phyloP scores from a whole-genome alignment of 345 rosid species.

The Euphorbia lathyris region DNA sequence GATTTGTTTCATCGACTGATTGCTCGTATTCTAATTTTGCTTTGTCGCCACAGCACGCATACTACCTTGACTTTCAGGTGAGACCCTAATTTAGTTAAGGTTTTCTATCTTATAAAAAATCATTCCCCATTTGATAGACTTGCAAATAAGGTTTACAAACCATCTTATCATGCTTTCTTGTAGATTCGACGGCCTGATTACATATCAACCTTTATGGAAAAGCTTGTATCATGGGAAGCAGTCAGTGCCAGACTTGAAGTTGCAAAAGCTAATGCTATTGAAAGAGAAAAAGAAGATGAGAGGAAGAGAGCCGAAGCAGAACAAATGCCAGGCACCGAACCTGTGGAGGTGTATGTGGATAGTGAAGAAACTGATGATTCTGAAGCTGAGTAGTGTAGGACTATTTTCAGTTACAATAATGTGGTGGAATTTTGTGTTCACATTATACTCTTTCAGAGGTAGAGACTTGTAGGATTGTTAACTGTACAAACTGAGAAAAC shows the following conservation, averaged over 20 bases:
- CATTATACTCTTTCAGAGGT: background rate
- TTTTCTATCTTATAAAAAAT: background rate
- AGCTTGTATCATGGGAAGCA: slow-evolving; percentile 91
- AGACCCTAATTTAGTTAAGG: slow-evolving; percentile 1
- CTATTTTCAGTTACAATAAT: background rate
- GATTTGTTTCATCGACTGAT: background rate
- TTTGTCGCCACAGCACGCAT: slow-evolving; percentile 69
- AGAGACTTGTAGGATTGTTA: background rate
- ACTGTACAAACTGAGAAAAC: background rate
- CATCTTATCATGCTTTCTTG: slow-evolving; percentile 4
- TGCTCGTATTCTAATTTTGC: slow-evolving; percentile 18
- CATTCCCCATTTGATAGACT: background rate
- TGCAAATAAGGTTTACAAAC: background rate
- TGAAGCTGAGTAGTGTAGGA: background rate
- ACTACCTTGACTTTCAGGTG: slow-evolving; percentile 94
- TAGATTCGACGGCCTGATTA: slow-evolving; percentile 73
- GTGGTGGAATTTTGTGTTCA: background rate
- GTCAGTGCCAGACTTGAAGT: slow-evolving; percentile 61
- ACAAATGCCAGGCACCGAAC: background rate
- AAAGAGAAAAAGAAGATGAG: slow-evolving; percentile 58
- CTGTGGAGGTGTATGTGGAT: slow-evolving; percentile 2
- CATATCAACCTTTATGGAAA: slow-evolving; percentile 62
- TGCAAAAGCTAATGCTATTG: slow-evolving; percentile 57
- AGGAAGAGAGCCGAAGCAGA: slow-evolving; percentile 23
- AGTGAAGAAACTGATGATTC: slow-evolving; percentile 9